A percentile compares a stretch with the other conserved stretches of the same genome.
phyloP scores from a whole-genome alignment of 2,329 filamentous ascomycete species.

The Hymenoscyphus occultus region DNA sequence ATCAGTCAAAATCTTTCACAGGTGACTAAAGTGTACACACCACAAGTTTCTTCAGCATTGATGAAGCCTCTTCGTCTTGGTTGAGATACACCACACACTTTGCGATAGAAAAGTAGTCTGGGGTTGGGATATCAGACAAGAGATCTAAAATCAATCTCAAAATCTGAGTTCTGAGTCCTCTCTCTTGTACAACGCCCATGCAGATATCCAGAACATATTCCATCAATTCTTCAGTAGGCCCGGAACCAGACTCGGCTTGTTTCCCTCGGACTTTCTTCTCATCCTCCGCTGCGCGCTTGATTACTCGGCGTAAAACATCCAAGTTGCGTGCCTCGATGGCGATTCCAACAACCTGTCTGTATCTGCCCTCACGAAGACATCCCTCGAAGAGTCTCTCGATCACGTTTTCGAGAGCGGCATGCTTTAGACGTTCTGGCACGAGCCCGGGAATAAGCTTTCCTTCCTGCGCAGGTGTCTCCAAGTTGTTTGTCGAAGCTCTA shows the following conservation, averaged over 20 bases:
- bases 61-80: slow-evolving; percentile 84
- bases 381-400: slow-evolving; percentile 89
- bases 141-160: slow-evolving; percentile 89
- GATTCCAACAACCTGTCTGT: slow-evolving; percentile 94
- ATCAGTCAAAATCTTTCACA: background rate
- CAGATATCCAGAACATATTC: slow-evolving; percentile 95
- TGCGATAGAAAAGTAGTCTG: slow-evolving; percentile 96
- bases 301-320: slow-evolving; percentile 80
- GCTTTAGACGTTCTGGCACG: slow-evolving; percentile 65
- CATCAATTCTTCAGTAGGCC: slow-evolving; percentile 85
- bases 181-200: slow-evolving; percentile 96
- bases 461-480: slow-evolving; percentile 47
- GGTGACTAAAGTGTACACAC: slow-evolving; percentile 28
- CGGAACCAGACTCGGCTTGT: slow-evolving; percentile 49
- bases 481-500: slow-evolving; percentile 63
- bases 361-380: slow-evolving; percentile 81
- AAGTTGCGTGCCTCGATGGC: slow-evolving; percentile 93
- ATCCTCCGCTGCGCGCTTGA: slow-evolving; percentile 83
- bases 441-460: slow-evolving; percentile 34
- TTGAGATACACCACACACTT: slow-evolving; percentile 97
- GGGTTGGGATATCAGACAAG: slow-evolving; percentile 86
- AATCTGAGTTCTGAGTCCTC: slow-evolving; percentile 78
- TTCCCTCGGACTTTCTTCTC: slow-evolving; percentile 68
- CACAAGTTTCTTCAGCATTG: slow-evolving; percentile 79
- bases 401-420: slow-evolving; percentile 75